phyloP scores from a whole-genome alignment of 495 filamentous ascomycete genomes.

The Penicillium cinerascens region DNA sequence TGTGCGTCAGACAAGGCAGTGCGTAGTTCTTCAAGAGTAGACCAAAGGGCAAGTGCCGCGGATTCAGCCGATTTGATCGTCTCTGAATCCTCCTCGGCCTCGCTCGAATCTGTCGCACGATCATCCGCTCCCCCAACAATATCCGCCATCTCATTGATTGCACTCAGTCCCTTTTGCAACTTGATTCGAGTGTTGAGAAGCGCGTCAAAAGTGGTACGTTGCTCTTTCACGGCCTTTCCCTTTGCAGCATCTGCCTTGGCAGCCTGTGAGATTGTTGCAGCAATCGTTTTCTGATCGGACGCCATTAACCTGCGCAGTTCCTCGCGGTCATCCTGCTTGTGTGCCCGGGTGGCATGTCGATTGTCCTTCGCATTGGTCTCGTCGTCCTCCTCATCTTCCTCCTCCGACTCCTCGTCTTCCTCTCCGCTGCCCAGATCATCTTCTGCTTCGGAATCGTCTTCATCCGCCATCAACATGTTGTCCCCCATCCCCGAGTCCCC shows the following conservation, averaged over 20 bases:
- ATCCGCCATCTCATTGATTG: constrained; percentile 69
- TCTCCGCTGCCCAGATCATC: constrained; percentile 16
- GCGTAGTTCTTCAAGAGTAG: constrained; percentile 72
- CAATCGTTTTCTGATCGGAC: constrained; percentile 65
- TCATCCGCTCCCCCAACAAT: constrained; percentile 34
- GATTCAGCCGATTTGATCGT: constrained; percentile 73
- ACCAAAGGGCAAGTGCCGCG: constrained; percentile 86
- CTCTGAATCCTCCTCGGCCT: constrained; percentile 39
- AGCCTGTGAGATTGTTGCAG: constrained; percentile 65
- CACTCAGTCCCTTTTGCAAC: constrained; percentile 82
- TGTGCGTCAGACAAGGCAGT: constrained; percentile 52
- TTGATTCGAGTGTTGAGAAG: constrained; percentile 85
- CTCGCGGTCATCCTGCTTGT: constrained; percentile 38
- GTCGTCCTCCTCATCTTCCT: neutral
- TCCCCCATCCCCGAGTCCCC: constrained; percentile 4
- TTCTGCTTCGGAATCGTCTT: neutral
- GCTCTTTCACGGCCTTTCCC: constrained; percentile 77
- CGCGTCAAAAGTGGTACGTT: constrained; percentile 79
- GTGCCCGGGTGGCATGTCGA: neutral
- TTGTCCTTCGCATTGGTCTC: neutral
- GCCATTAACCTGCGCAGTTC: constrained; percentile 67
- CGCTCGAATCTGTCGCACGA: constrained; percentile 27
- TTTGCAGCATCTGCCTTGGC: constrained; percentile 78
- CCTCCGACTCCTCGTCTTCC: neutral
- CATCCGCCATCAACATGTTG: neutral